Base-by-base conservation (phyloP, 106 monocot species). In the Gastrodia elata region DNA sequence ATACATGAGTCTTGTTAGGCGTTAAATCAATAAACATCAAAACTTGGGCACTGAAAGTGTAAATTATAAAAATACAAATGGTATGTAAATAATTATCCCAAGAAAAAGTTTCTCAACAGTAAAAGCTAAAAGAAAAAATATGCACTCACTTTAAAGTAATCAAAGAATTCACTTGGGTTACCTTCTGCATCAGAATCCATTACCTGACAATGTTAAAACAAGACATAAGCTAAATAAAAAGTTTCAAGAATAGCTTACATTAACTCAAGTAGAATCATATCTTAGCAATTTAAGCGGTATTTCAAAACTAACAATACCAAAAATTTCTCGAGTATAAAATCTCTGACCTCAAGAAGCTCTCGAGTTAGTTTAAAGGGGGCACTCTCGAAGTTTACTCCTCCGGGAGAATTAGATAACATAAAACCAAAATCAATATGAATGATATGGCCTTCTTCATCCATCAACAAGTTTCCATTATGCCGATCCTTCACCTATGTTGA, bases 151-250 rank as follows among this genome's bases (percentile, higher is more conserved):
- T 97, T 97, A 76, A 93, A 97, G 77, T 97, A 97, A 38, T 97
- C 97, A 78, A 97, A 97, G 77, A 97, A 97, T 40, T 97, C 97
- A 42, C 97, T 97, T n/a, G 92, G 97, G 28, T 84, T 97, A 77
- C 97, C 97, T 80, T 97, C 97, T 33, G 97, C 97, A 85, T 97
- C 97, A 64, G 97, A 97, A 73, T 97, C 97, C 97, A 97, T 97
- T 38, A 97, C 93, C 97, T 97, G 80, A 44, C 32, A 74, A 56
- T 69, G 38, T 25, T 4, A 42, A 27, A 61, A 61, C 4, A 34
- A 14, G 27, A 43, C 18, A 49, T 43, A 48, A 71, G 58, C 36
- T 18, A n/a, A 64, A 34, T 16, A 55, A 42, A 28, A 25, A 34
- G 32, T 48, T 27, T 30, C 10, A 39, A 24, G 43, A 20, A 42